A percentile compares a stretch with the other conserved stretches of the same genome.
phyloP scores from a whole-genome alignment of 495 filamentous ascomycete genomes.

The Neurospora discreta region DNA sequence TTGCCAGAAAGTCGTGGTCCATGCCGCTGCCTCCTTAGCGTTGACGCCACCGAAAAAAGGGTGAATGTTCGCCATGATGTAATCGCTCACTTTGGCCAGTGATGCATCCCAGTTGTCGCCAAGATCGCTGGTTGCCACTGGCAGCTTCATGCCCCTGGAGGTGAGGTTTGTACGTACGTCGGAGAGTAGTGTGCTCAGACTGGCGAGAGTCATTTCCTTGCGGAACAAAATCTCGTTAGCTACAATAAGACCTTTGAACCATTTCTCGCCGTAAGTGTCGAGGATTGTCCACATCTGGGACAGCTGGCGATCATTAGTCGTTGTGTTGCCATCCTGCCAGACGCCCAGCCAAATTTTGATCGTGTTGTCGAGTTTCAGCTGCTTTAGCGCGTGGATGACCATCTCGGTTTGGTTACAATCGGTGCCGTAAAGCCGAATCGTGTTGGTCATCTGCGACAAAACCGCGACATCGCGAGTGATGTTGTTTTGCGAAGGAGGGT shows the following conservation, averaged over 20 bases:
- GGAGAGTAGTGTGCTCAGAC: conserved; percentile 54
- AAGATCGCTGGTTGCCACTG: conserved; percentile 81
- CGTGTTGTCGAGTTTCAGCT: conserved; percentile 53
- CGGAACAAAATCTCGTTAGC: conserved; percentile 93
- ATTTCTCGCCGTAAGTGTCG: conserved; percentile 49
- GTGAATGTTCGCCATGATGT: conserved; percentile 94
- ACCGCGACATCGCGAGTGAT: conserved; percentile 87
- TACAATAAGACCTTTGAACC: conserved; percentile 78
- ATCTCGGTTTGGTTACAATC: conserved; percentile 98
- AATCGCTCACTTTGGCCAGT: conserved; percentile 60
- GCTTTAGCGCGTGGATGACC: conserved; percentile 73
- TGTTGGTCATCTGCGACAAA: conserved; percentile 82
- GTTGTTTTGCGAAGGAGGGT: conserved; percentile 83
- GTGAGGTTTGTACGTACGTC: conserved; percentile 65
- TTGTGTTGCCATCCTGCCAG: conserved; percentile 78
- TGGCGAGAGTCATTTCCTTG: conserved; percentile 51
- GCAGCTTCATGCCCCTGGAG: conserved; percentile 50
- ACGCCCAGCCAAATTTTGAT: conserved; percentile 95
- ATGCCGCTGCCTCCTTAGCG: conserved; percentile 55
- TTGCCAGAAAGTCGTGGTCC: conserved; percentile 85
- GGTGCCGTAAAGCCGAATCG: conserved; percentile 83
- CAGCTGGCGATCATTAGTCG: conserved; percentile 75
- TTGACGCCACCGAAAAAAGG: conserved; percentile 86
- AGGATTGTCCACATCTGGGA: conserved; percentile 71
- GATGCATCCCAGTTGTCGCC: conserved; percentile 73